Evolutionary conservation across 176 grass and related monocot species (phyloP).

Genomic region (Melocanna baccifera): DNA sequence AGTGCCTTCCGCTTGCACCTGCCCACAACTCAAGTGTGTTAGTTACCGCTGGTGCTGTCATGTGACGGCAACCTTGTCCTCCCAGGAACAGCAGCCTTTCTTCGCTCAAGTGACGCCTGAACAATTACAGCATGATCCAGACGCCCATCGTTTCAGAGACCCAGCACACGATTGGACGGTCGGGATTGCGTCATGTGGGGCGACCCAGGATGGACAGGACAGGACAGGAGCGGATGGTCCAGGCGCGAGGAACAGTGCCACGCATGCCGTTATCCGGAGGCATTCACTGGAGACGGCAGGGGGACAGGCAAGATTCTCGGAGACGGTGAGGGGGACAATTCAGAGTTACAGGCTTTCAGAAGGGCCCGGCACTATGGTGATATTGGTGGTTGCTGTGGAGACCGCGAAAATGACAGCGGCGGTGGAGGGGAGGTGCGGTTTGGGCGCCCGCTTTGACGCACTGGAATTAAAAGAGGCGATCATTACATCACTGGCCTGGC

Average conservation of each 20-base stretch:
- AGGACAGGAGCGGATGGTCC: conserved; percentile 24
- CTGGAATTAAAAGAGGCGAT: conserved; percentile 26
- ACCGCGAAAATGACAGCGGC: conserved; percentile 42
- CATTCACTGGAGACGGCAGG: not conserved
- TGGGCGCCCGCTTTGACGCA: conserved; percentile 25
- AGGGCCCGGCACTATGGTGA: not conserved
- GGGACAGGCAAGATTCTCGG: conserved; percentile 33
- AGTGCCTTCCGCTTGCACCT: not conserved
- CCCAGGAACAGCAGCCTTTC: not conserved
- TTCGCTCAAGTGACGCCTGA: not conserved
- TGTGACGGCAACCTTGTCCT: not conserved
- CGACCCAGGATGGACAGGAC: not conserved
- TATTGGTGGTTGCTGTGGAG: not conserved
- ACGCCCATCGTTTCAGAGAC: not conserved
- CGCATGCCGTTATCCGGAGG: conserved; percentile 30
- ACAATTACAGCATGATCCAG: not conserved
- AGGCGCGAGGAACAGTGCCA: conserved; percentile 17
- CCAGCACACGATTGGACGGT: not conserved
- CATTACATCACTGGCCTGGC: conserved; percentile 1
- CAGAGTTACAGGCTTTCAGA: conserved; percentile 25
- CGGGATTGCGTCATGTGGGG: not conserved
- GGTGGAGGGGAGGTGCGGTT: not conserved
- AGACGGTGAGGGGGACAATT: conserved; percentile 21
- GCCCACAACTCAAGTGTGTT: not conserved
- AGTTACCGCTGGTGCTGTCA: not conserved